Base-by-base conservation (phyloP, 2,329 filamentous ascomycete genomes). In the Trichoderma guizhouense region DNA sequence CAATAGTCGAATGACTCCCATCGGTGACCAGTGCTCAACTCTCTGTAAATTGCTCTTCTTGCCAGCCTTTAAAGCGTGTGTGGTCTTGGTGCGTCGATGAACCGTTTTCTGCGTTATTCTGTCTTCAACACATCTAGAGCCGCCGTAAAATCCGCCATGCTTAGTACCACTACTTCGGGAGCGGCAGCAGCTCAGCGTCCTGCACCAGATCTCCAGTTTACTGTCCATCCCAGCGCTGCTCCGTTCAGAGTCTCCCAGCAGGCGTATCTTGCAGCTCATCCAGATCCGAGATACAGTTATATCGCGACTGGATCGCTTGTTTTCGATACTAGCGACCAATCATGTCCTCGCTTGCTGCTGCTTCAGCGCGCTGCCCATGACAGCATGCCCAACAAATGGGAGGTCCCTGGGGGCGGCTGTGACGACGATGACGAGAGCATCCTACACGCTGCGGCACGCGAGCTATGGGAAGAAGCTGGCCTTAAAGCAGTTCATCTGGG, bases 21-120 rank as follows among this genome's bases (percentile, higher is more conserved):
- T 43, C 39, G 3, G 4, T 18, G 36, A 15, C 15, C 36, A 43
- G 36, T 43, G 36, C 15, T 18, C 15, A 43, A 8, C 36, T n/a
- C 2, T 43, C 39, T 7, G 0, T n/a, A 4, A 9, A 0, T 43
- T 43, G 15, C 0, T 0, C 15, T 43, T n/a, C 3, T 43, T 18
- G 3, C 36, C 1, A 43, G 8, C 18, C 3, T 43, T 43, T 18
- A 15, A 18, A 43, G 36, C 36, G 15, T 43, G n/a, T n/a, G n/a
- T n/a, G 0, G 8, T 21, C 0, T 21, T 3, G 0, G 0, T 21
- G n/a, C n/a, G 12, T 51, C 5, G 3, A 51, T 51, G 43, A 51
- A 21, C n/a, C 18, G 9, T 21, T 2, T 21, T 51, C 18, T 51
- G 0, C n/a, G n/a, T 21, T 5, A 12, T 51, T 51, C n/a, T 51